Conservation (phyloP, 129 eudicot species). For the Scalesia atractyloides region DNA sequence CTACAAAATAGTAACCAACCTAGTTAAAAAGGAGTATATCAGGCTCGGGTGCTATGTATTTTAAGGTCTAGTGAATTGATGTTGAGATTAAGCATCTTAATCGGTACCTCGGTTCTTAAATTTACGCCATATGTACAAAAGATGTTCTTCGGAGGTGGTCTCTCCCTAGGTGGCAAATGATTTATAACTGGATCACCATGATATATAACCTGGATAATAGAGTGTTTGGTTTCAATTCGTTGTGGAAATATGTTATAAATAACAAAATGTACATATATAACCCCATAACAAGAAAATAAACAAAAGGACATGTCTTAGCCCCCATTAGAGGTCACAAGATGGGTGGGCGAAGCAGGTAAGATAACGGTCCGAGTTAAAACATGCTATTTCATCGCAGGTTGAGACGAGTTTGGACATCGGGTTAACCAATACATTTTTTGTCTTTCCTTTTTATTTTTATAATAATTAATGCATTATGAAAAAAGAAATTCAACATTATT, state of each 20-base stretch:
- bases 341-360: too few relatives aligned
- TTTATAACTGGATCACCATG: conserved; percentile 85
- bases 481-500: too few relatives aligned
- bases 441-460: too few relatives aligned
- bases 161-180: conserved; percentile 96
- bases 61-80: background rate
- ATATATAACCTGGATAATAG: conserved; percentile 60
- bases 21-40: conserved; percentile 33
- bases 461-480: too few relatives aligned
- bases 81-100: background rate
- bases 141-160: conserved; percentile 94
- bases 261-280: too few relatives aligned
- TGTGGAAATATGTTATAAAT: background rate
- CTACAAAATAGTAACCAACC: conserved; percentile 95
- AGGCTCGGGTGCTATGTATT: conserved; percentile 13
- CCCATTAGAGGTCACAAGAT: too few relatives aligned
- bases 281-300: too few relatives aligned
- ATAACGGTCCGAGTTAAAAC: too few relatives aligned
- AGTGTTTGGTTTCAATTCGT: conserved; percentile 4
- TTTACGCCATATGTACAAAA: conserved; percentile 93
- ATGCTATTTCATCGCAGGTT: too few relatives aligned
- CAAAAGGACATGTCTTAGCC: too few relatives aligned
- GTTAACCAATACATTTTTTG: too few relatives aligned
- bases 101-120: conserved; percentile 76
- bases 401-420: too few relatives aligned